Evolutionary conservation across 176 grass and related monocot genomes (phyloP).

Genomic region (Stipa capillata): DNA sequence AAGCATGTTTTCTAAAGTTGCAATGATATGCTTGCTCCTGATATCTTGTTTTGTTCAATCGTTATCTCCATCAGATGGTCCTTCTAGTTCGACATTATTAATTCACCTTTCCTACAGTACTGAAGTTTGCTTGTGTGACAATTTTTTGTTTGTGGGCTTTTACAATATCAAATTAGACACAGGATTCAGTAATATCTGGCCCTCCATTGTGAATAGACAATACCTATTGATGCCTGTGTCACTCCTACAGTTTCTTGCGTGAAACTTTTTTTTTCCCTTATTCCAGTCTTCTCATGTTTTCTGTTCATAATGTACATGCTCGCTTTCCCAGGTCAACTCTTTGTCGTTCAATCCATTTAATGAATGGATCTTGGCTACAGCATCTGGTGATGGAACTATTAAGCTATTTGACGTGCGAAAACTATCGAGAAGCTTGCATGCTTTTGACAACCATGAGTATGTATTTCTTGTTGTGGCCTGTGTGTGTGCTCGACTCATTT

Average conservation of each 20-base stretch:
- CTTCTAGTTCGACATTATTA: neutral
- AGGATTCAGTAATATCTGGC: neutral
- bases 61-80: neutral
- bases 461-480: neutral
- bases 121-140: neutral
- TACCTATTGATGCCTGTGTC: neutral
- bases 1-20: neutral
- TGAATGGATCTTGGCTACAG: slow-evolving; percentile 92
- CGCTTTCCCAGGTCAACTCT: slow-evolving; percentile 68
- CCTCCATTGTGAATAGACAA: neutral
- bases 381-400: slow-evolving; percentile 74
- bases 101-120: neutral
- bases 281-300: neutral
- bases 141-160: no score
- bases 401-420: slow-evolving; percentile 89
- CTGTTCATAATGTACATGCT: neutral
- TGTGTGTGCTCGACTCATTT: neutral
- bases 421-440: slow-evolving; percentile 67
- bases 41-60: neutral
- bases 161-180: neutral
- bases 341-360: slow-evolving; percentile 94
- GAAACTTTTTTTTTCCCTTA: neutral
- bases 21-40: neutral
- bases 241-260: neutral
- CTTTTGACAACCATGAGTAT: slow-evolving; percentile 75